Percentiles rank a stretch among this genome's conserved stretches.
Evolutionary conservation across 2,329 filamentous ascomycete species (phyloP).

Genomic region (Diaporthe citriasiana): DNA sequence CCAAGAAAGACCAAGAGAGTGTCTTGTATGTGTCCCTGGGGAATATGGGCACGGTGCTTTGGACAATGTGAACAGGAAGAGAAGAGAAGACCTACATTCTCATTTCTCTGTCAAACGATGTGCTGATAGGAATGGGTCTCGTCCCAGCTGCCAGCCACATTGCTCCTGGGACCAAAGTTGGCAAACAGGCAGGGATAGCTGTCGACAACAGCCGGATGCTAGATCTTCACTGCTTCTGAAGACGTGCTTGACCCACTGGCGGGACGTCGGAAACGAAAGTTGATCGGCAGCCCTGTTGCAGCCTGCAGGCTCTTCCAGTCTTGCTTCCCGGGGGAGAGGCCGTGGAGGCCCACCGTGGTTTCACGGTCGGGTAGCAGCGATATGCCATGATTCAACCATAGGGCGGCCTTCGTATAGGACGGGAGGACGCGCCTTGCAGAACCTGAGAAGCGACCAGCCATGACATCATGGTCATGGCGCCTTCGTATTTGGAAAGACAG

Average conservation of each 20-base stretch:
- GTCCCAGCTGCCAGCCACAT: not conserved
- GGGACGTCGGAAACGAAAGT: slow-evolving; percentile 11
- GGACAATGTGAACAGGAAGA: slow-evolving; percentile 1
- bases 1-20: slow-evolving; percentile 9
- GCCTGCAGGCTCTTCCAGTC: slow-evolving; percentile 9
- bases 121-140: not conserved
- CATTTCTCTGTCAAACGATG: slow-evolving; percentile 1
- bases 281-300: slow-evolving; percentile 27
- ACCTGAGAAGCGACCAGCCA: slow-evolving; percentile 3
- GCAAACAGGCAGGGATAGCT: slow-evolving; percentile 23
- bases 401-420: slow-evolving; percentile 13
- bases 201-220: not conserved
- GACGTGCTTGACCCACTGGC: slow-evolving; percentile 15
- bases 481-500: slow-evolving; percentile 18
- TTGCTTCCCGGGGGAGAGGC: not conserved
- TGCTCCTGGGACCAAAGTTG: slow-evolving; percentile 7
- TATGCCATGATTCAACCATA: slow-evolving; percentile 18
- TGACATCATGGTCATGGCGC: slow-evolving; percentile 25
- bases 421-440: slow-evolving; percentile 1
- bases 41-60: not conserved
- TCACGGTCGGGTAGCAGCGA: slow-evolving; percentile 28
- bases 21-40: not conserved
- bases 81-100: not conserved
- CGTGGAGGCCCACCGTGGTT: slow-evolving; percentile 12
- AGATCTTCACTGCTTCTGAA: slow-evolving; percentile 23